Base-by-base conservation (phyloP, 2,329 filamentous ascomycete species). In the Conoideocrella luteorostrata region DNA sequence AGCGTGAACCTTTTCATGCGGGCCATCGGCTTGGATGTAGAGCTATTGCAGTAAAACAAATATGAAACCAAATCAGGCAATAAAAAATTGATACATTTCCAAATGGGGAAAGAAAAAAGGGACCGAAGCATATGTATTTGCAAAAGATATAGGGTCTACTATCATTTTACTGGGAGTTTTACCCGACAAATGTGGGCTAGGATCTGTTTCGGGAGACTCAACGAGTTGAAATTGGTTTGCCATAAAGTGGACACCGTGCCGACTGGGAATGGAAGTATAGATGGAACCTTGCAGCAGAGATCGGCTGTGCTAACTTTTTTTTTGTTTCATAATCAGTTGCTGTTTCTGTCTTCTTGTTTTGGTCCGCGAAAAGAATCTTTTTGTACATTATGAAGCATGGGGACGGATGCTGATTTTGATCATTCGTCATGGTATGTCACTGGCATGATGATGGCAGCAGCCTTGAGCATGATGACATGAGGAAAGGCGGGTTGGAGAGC, bases 1-100 rank as follows among this genome's bases (percentile, higher is more conserved):
- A 95, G 95, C 59, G 93, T 98, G 53, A 98, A 98, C 62, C 70
- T 98, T 44, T 98, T 98, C 65, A 96, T 98, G 90, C 85, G 89
- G 58, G 93, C 91, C 44, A 96, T 98, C 65, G 93, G 93, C n/a
- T 75, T 98, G 61, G 93, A 98, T 69, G 93, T 98, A 40, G 93
- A 96, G 55, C 67, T 84, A 41, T 65, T 81, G 48, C 64, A 67
- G 56, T 68, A 59, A 57, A 50, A 17, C 20, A 46, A 32, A 41
- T 37, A 29, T 20, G 20, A 12, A 22, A 21, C 41, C 24, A 44
- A 38, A 33, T 24, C 17, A n/a, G 4, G 15, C 6, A 47, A 43
- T 36, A 45, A 45, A 33, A 32, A 43, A 36, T n/a, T n/a, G 41
- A 26, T 36, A 41, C 45, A 29, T 50, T 37, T 20, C n/a, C 5